These are phyloP conservation scores for Aspergillus homomorphus DNA, from an alignment of 495 filamentous ascomycete genomes.

Conservation along the genomic window DNA sequence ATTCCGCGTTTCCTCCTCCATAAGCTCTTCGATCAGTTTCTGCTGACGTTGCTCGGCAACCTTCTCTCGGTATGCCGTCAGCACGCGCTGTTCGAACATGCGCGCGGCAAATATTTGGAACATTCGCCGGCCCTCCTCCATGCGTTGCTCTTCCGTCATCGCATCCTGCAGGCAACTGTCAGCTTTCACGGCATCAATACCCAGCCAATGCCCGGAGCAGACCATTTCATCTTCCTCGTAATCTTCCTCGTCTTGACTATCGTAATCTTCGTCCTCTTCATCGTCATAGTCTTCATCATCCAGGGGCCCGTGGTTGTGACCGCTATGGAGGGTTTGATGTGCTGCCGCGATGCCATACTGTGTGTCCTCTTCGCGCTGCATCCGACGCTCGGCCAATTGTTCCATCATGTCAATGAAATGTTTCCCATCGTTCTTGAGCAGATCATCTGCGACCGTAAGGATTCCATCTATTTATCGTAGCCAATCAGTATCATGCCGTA, in stretches of 20 bases:
- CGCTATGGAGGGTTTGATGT: conserved; percentile 58
- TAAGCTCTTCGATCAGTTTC: conserved; percentile 86
- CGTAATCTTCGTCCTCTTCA: conserved; percentile 84
- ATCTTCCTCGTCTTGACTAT: conserved; percentile 82
- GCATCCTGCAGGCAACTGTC: conserved; percentile 63
- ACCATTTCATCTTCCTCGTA: conserved; percentile 86
- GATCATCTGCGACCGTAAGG: conserved; percentile 95
- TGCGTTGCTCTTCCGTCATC: conserved; percentile 97
- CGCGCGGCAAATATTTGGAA: conserved; percentile 99
- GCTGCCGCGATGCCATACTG: conserved; percentile 60
- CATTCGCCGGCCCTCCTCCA: conserved; percentile 98
- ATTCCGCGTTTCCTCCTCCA: conserved; percentile 73
- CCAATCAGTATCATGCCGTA: conserved; percentile 28
- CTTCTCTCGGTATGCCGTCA: conserved; percentile 96
- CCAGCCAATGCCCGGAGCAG: conserved; percentile 16
- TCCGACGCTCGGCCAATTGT: conserved; percentile 92
- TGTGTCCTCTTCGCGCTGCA: conserved; percentile 93
- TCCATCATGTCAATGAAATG: conserved; percentile 99
- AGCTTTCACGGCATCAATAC: conserved; percentile 16
- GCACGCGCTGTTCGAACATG: conserved; percentile 98
- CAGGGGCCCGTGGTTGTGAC: conserved; percentile 62
- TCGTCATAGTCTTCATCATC: conserved; percentile 75
- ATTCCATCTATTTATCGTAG: conserved; percentile 70
- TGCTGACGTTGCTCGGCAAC: conserved; percentile 88
- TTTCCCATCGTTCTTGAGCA: conserved; percentile 97